Conservation (phyloP, 2,329 filamentous ascomycete genomes). For the Fusarium ambrosium region DNA sequence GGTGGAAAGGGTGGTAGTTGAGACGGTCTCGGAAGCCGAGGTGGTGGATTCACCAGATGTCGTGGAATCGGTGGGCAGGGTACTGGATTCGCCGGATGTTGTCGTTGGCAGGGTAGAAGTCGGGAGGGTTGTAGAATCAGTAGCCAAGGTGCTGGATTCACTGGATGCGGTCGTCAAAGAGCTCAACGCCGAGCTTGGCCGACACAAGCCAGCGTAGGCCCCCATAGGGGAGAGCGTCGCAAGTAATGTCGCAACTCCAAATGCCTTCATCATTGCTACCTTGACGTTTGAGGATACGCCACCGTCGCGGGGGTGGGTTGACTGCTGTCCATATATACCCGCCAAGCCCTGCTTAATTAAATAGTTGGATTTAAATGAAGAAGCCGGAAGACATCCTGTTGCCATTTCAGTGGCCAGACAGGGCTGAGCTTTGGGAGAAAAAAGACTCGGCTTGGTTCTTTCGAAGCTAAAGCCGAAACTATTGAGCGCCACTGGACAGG, state of each 20-base stretch:
- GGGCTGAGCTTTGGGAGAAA: background rate
- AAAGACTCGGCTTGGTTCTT: background rate
- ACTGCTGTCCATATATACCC: background rate
- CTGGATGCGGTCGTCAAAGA: background rate
- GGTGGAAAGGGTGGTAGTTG: background rate
- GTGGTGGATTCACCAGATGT: background rate
- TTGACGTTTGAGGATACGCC: background rate
- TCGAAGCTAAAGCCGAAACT: background rate
- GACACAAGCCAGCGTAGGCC: background rate
- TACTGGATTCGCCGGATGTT: background rate
- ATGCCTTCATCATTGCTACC: background rate
- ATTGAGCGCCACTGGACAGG: background rate
- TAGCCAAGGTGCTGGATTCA: background rate
- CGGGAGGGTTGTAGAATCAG: background rate
- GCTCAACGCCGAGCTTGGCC: background rate
- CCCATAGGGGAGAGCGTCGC: background rate
- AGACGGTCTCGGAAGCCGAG: background rate
- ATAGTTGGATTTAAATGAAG: background rate
- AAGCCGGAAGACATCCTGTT: background rate
- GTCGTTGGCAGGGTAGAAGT: background rate
- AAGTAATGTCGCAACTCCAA: background rate
- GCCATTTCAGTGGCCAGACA: background rate
- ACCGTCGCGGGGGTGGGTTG: background rate
- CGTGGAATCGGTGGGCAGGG: background rate
- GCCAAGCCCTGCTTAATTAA: background rate